phyloP scores from a whole-genome alignment of 805 yeast genomes.

The Wickerhamiella nectarea region DNA sequence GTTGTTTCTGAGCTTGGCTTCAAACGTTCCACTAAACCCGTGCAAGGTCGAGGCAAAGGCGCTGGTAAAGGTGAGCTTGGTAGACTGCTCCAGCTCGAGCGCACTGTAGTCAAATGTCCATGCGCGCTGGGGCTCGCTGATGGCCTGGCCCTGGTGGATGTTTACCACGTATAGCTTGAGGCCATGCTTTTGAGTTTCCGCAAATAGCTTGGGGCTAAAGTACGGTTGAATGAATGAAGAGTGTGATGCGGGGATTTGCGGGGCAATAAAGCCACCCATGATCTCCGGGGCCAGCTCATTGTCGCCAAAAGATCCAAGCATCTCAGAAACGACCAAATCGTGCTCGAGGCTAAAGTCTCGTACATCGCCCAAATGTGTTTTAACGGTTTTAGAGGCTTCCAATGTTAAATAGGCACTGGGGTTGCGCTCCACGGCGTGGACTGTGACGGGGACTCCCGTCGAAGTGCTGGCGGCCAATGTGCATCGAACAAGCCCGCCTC shows the following conservation, averaged over 20 bases:
- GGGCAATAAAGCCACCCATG: constrained; percentile 27
- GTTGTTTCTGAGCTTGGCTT: constrained; percentile 52
- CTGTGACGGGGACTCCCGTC: constrained; percentile 19
- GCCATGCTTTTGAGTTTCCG: not conserved
- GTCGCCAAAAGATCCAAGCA: constrained; percentile 85
- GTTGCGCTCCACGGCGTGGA: constrained; percentile 63
- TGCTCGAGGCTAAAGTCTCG: constrained; percentile 34
- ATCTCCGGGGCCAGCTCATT: constrained; percentile 86
- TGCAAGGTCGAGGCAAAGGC: constrained; percentile 44
- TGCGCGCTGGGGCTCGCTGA: constrained; percentile 34
- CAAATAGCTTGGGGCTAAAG: constrained; percentile 40
- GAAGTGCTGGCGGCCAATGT: constrained; percentile 31
- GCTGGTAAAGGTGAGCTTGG: constrained; percentile 32
- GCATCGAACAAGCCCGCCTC: constrained; percentile 64
- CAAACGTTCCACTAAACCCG: constrained; percentile 65
- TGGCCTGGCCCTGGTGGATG: constrained; percentile 29
- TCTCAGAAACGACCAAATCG: constrained; percentile 61
- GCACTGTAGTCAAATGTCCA: constrained; percentile 57
- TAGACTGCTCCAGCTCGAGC: constrained; percentile 8
- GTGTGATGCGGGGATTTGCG: constrained; percentile 43
- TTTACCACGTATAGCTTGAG: constrained; percentile 30
- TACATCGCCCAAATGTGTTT: constrained; percentile 45
- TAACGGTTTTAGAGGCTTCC: constrained; percentile 37
- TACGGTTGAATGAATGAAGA: constrained; percentile 54
- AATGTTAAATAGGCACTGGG: constrained; percentile 41